Base-by-base conservation (phyloP, 352 stramenopile species). In the Phytophthora foliorum region DNA sequence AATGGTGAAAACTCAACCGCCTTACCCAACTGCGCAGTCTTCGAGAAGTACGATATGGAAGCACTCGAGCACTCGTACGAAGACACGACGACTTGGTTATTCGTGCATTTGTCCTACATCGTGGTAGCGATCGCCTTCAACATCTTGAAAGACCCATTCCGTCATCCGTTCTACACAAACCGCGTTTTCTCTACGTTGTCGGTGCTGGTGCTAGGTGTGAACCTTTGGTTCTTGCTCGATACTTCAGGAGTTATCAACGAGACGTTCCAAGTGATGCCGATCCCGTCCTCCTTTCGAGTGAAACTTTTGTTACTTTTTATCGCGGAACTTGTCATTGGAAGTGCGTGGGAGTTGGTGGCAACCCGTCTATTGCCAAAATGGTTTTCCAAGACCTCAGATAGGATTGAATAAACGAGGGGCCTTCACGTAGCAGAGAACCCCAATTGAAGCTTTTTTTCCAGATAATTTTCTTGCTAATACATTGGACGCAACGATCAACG, bases 121-220 rank as follows among this genome's bases (percentile, higher is more conserved):
- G 72, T 72, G 6, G 77, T 91, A 17, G 81, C 81, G 1, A 72
- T 80, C 0, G 83, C 81, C 11, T 88, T 91, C 57, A 82, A 90
- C 52, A 48, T 87, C 42, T n/a, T 71, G 13, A 77, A 84, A 38
- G 81, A 88, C 57, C 60, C 68, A 0, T 91, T 85, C 59, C 81
- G 81, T 36, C 66, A 77, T 22, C 69, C 54, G 9, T 77, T 88
- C 49, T 88, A 81, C 67, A 84, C 71, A 13, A 84, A 89, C 54
- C 57, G 49, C 32, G 57, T 69, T n/a, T 87, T 75, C 59, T 72
- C 78, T 16, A 39, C 31, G 6, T 49, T 80, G 44, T 68, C 78
- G 39, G 38, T 75, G 5, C 39, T 63, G 9, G 51, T 63, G 13
- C 49, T 86, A 14, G 72, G 41, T 2, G 59, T 88, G n/a, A 88